These are phyloP conservation scores for Microdochium trichocladiopsis DNA, from an alignment of 2,329 filamentous ascomycete genomes.

Conservation along the genomic window DNA sequence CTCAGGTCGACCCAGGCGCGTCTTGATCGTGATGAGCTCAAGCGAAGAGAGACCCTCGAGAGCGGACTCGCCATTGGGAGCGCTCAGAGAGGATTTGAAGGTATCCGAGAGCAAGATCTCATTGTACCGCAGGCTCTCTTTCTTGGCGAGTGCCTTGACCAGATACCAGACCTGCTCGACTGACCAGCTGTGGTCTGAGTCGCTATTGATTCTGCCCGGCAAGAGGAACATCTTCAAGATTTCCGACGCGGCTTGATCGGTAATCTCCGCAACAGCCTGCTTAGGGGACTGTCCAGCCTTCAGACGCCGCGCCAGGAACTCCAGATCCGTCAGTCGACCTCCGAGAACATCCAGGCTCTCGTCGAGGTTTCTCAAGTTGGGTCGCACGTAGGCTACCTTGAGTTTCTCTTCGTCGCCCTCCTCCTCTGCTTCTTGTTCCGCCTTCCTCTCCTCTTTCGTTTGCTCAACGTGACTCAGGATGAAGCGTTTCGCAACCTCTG, in stretches of 20 bases:
- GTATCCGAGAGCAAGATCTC: constrained; percentile 72
- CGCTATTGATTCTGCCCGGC: constrained; percentile 37
- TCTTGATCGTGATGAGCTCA: constrained; percentile 75
- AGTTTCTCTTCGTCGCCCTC: constrained; percentile 20
- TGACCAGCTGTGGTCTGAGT: constrained; percentile 57
- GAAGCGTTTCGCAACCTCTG: constrained; percentile 80
- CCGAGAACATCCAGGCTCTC: constrained; percentile 75
- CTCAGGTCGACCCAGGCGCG: constrained; percentile 68
- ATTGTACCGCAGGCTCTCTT: constrained; percentile 71
- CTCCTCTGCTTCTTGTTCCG: constrained; percentile 18
- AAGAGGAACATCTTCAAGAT: constrained; percentile 91
- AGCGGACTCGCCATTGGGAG: constrained; percentile 61
- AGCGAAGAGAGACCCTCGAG: constrained; percentile 76
- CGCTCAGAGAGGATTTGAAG: constrained; percentile 54
- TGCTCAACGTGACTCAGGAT: constrained; percentile 67
- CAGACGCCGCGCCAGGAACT: constrained; percentile 86
- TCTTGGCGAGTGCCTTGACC: constrained; percentile 68
- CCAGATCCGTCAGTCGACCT: constrained; percentile 89
- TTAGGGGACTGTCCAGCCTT: constrained; percentile 78
- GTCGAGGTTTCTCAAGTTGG: constrained; percentile 65
- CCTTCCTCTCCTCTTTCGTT: constrained; percentile 32
- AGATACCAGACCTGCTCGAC: constrained; percentile 86
- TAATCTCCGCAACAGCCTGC: constrained; percentile 79
- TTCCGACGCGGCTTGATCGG: constrained; percentile 81
- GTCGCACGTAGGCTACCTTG: constrained; percentile 10